Evolutionary conservation across 2,329 filamentous ascomycete species (phyloP), one percentile per base, ranked within the genome.

Genomic region (Podosphaera aphanis): DNA sequence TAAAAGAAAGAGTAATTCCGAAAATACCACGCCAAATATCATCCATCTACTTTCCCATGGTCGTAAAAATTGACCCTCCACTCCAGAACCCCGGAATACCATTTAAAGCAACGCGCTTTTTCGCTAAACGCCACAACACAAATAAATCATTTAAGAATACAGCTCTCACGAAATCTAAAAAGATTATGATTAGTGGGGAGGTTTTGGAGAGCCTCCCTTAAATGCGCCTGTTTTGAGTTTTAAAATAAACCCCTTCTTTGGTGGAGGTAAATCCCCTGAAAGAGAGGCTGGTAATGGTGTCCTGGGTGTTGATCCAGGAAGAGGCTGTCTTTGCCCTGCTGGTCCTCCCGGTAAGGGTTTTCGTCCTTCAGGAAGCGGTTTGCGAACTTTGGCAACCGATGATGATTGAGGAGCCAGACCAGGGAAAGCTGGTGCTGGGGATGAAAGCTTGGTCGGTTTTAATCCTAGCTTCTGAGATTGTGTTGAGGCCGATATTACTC

Each of bases 121-220:
- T 54, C 55, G 54, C 53, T 57, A 56, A 54, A 55, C 56, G 48
- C 52, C 44, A 8, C 27, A 45, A 44, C 36, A 38, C 18, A 43
- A 41, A 18, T 10, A 38, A 45, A 38, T 21, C 41, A 47, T 10
- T 16, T 37, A 18, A n/a, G 33, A 19, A 44, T 44, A 44, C 41
- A 25, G n/a, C 25, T 39, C 15, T 47, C 38, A 33, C 21, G 35
- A 43, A 20, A 25, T 25, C 4, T 25, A 25, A 39, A 3, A 33
- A 16, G 25, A n/a, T 43, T 47, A 25, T 19, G 5, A 5, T 43
- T 42, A n/a, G 21, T 29, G n/a, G 35, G 40, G 40, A 44, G 42
- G 19, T 27, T n/a, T 33, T 29, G 16, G 21, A 16, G 39, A 16
- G 16, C 15, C 16, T 27, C 25, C 31, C 20, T 43, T 46, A 7